Percentiles rank a stretch among this genome's conserved stretches.
Conservation (phyloP, 441 rosid genomes). For the Arabidopsis lyrata region DNA sequence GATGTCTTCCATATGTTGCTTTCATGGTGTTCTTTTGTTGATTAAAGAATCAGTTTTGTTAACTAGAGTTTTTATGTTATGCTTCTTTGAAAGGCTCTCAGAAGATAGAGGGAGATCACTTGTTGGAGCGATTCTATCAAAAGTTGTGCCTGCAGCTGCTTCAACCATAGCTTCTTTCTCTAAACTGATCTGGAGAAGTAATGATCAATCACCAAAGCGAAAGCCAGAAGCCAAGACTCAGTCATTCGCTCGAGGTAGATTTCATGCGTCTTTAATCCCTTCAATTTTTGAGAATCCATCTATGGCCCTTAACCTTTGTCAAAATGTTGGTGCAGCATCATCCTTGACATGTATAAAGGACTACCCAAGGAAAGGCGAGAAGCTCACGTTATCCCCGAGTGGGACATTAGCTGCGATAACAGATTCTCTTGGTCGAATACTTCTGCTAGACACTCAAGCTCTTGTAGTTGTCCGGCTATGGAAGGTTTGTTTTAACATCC, state of each 20-base stretch:
- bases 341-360: conserved; percentile 95
- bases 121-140: conserved; percentile 91
- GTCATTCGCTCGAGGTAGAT: conserved; percentile 84
- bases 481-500: conserved; percentile 66
- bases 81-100: conserved; percentile 69
- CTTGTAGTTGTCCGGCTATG: conserved; percentile 92
- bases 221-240: conserved; percentile 76
- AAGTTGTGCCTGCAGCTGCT: conserved; percentile 90
- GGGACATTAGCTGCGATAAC: conserved; percentile 98
- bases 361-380: conserved; percentile 95
- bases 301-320: conserved; percentile 21
- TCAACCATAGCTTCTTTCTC: conserved; percentile 90
- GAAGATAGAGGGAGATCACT: conserved; percentile 88
- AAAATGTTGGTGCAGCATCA: conserved; percentile 68
- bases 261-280: conserved; percentile 18
- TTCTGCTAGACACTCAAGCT: conserved; percentile 93
- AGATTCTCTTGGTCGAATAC: conserved; percentile 97
- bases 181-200: conserved; percentile 89
- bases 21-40: conserved; percentile 15
- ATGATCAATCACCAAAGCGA: conserved; percentile 57
- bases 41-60: neutral
- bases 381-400: conserved; percentile 89
- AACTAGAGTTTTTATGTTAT: neutral
- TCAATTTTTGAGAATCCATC: neutral
- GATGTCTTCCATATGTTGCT: conserved; percentile 3